Base-by-base conservation (phyloP, 1,284 basidiomycete genomes). In the Boletus sp. region DNA sequence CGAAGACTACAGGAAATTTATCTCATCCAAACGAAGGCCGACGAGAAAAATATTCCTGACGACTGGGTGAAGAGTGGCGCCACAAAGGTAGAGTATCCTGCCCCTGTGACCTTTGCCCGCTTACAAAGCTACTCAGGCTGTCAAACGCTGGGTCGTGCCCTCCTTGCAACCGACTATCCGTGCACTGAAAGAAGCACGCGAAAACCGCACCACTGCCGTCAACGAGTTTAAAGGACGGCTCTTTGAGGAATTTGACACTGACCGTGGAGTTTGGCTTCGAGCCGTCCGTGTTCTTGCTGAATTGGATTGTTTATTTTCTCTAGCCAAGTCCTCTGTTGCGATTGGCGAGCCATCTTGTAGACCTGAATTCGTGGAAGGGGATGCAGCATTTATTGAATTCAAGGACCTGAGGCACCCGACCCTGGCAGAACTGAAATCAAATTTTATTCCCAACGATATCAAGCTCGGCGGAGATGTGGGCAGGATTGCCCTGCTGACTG, bases 391-490 rank as follows among this genome's bases (percentile, higher is more conserved):
- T 56, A 64, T 94, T 42, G 82, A 91, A 52, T 94, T 94, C 62
- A 74, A 82, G 58, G 77, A 87, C 55, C 72, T 94, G 37, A 76
- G 96, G 53, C 96, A 99, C 68, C 95, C 96, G 1, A 85, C 87
- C 8, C 69, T 94, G 60, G 82, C 78, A 16, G 75, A 70, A 44
- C 56, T 86, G 47, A 80, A 81, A 57, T 74, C 79, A 10, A 82
- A 80, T 54, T 99, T 99, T 65, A 98, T 99, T 58, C 88, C 96
- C 2, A 99, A 99, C 64, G 79, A 96, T 66, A 82, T 99, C 38
- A 84, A 84, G 58, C 75, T 99, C 19, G 96, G 96, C 22, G 82
- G 82, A 5, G 76, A 80, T 42, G 76, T 78, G 2, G 84, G 88
- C 26, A 84, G 91, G 57, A 86, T 96, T 58, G 86, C 90, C 6